These are phyloP conservation scores for Scedosporium dehoogii DNA, from an alignment of 2,329 filamentous ascomycete species.

Conservation along the genomic window DNA sequence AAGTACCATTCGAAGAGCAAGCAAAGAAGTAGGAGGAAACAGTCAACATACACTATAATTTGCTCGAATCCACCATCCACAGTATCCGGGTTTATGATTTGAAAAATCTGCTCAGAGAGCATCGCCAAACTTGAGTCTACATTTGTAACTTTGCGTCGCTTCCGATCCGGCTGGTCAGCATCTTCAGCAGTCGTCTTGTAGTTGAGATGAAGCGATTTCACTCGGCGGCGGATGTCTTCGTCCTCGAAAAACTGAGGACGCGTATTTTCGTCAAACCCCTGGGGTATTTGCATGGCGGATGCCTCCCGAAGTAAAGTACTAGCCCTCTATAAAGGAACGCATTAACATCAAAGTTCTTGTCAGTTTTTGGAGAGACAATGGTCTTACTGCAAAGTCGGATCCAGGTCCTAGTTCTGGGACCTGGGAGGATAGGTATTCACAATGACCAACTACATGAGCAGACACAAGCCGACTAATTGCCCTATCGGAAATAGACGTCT, in stretches of 20 bases:
- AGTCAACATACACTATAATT: constrained; percentile 35
- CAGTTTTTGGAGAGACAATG: neutral
- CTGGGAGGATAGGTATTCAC: constrained; percentile 17
- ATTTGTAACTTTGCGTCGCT: constrained; percentile 19
- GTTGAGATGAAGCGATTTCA: constrained; percentile 18
- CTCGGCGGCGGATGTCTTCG: constrained; percentile 16
- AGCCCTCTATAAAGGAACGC: constrained; percentile 15
- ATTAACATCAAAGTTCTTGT: neutral
- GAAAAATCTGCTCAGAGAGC: constrained; percentile 17
- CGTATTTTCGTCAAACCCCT: constrained; percentile 1
- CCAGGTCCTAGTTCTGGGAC: constrained; percentile 20
- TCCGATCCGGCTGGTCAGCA: constrained; percentile 12
- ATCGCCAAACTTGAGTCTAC: constrained; percentile 11
- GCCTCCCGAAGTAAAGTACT: constrained; percentile 18
- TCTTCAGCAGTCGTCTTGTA: constrained; percentile 15
- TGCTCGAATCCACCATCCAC: constrained; percentile 21
- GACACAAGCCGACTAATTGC: constrained; percentile 28
- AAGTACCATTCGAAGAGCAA: neutral
- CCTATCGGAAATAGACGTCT: constrained; percentile 21
- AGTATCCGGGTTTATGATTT: constrained; percentile 13
- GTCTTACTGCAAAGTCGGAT: constrained; percentile 30
- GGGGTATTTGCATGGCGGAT: constrained; percentile 13
- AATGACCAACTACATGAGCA: constrained; percentile 32
- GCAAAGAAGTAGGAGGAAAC: neutral
- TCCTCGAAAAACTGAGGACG: constrained; percentile 11